Evolutionary conservation across 371 early-diverging fungal genomes (phyloP).

Genomic region (Encephalitozoon hellem): DNA sequence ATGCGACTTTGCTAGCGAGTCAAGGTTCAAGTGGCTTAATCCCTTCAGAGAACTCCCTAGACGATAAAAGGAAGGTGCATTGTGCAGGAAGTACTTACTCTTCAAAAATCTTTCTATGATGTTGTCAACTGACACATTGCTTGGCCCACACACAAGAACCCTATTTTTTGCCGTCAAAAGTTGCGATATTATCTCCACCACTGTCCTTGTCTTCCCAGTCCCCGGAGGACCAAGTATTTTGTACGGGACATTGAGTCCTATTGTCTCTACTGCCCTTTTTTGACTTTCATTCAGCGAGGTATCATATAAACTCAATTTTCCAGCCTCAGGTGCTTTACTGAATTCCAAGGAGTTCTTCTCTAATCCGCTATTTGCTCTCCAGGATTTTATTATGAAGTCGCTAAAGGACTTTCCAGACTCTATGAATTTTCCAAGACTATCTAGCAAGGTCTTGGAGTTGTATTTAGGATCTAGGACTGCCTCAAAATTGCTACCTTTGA

Average conservation of each 20-base stretch:
- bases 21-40: constrained; percentile 67
- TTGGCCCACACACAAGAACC: constrained; percentile 80
- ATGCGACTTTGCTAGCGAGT: constrained; percentile 65
- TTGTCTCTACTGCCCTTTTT: constrained; percentile 25
- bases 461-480: neutral
- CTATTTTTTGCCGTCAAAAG: constrained; percentile 65
- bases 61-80: constrained; percentile 66
- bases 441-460: neutral
- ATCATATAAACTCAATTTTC: neutral
- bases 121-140: constrained; percentile 77
- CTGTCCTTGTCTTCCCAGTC: constrained; percentile 82
- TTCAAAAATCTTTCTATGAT: constrained; percentile 61
- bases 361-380: neutral
- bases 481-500: neutral
- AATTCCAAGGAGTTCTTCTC: too few relatives aligned
- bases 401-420: neutral
- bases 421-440: neutral
- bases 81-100: constrained; percentile 67
- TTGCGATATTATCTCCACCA: constrained; percentile 74
- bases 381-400: neutral
- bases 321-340: neutral
- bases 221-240: constrained; percentile 64
- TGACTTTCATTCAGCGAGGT: constrained; percentile 38
- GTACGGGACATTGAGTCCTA: constrained; percentile 1
- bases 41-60: constrained; percentile 72